These are phyloP conservation scores for Podila verticillata DNA, from an alignment of 192 early-diverging fungal genomes.

Conservation along the genomic window DNA sequence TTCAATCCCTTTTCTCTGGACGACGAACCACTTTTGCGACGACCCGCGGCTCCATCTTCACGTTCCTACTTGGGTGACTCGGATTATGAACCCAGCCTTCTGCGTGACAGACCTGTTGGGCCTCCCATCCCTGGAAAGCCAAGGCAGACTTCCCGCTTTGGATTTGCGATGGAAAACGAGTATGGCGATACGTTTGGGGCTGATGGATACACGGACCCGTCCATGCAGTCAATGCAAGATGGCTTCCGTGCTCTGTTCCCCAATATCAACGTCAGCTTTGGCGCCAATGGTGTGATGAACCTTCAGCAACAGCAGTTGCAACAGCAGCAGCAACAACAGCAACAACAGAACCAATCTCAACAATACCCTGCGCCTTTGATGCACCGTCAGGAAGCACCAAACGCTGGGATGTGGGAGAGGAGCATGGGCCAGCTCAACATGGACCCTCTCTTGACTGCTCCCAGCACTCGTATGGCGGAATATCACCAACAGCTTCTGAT, in stretches of 20 bases:
- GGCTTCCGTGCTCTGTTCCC: constrained; percentile 65
- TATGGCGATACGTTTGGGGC: constrained; percentile 25
- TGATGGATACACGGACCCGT: constrained; percentile 22
- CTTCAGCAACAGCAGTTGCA: constrained; percentile 31
- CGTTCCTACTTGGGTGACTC: constrained; percentile 28
- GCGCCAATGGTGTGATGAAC: constrained; percentile 19
- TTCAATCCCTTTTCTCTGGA: constrained; percentile 60
- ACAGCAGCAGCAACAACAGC: constrained; percentile 15
- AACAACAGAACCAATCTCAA: constrained; percentile 13
- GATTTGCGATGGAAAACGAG: constrained; percentile 53
- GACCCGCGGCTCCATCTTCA: constrained; percentile 9
- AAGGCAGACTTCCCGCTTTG: constrained; percentile 57
- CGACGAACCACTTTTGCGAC: constrained; percentile 52
- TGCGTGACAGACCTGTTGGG: constrained; percentile 27
- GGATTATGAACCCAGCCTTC: constrained; percentile 32
- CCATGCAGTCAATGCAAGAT: constrained; percentile 56
- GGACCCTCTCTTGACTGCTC: constrained; percentile 33
- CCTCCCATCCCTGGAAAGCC: constrained; percentile 50
- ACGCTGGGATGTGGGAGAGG: constrained; percentile 24
- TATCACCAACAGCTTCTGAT: constrained; percentile 42
- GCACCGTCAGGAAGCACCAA: constrained; percentile 19
- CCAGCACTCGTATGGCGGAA: constrained; percentile 44
- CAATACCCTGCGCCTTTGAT: constrained; percentile 13
- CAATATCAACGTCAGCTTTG: constrained; percentile 68
- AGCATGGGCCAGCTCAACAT: constrained; percentile 34